phyloP scores from a whole-genome alignment of 2,329 filamentous ascomycete species.

The Tolypocladium nubicola region DNA sequence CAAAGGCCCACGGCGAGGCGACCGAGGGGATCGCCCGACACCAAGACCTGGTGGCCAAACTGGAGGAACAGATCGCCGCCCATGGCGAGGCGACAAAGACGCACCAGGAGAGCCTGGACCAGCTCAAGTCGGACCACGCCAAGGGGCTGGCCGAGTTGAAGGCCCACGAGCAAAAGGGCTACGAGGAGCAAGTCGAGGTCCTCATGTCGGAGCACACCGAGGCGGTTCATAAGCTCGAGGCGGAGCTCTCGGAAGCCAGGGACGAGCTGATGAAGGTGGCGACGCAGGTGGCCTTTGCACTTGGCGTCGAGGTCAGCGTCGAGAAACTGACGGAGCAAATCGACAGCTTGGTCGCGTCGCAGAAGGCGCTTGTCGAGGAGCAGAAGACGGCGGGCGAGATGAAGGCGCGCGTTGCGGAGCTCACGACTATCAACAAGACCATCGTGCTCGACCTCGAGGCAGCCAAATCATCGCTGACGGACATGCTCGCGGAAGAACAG shows the following conservation, averaged over 20 bases:
- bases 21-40: conserved; percentile 32
- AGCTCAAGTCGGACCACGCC: conserved; percentile 38
- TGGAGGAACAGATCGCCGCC: conserved; percentile 48
- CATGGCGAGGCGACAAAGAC: conserved; percentile 48
- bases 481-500: conserved; percentile 41
- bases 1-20: conserved; percentile 45
- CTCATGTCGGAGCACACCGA: conserved; percentile 52
- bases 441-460: conserved; percentile 52
- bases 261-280: conserved; percentile 56
- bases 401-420: conserved; percentile 41
- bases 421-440: conserved; percentile 46
- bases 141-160: conserved; percentile 39
- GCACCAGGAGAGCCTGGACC: conserved; percentile 39
- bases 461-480: conserved; percentile 42
- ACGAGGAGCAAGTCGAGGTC: conserved; percentile 45
- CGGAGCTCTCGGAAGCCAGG: conserved; percentile 53
- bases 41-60: conserved; percentile 35
- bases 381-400: conserved; percentile 49
- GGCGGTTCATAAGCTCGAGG: conserved; percentile 43
- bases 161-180: conserved; percentile 38
- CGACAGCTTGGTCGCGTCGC: conserved; percentile 42
- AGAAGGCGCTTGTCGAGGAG: conserved; percentile 48
- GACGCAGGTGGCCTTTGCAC: conserved; percentile 48
- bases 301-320: conserved; percentile 54
- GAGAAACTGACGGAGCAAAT: conserved; percentile 57